A percentile compares a stretch with the other conserved stretches of the same genome.
These are phyloP conservation scores for Eutrema japonicum DNA, from an alignment of 345 rosid species.

Conservation along the genomic window DNA sequence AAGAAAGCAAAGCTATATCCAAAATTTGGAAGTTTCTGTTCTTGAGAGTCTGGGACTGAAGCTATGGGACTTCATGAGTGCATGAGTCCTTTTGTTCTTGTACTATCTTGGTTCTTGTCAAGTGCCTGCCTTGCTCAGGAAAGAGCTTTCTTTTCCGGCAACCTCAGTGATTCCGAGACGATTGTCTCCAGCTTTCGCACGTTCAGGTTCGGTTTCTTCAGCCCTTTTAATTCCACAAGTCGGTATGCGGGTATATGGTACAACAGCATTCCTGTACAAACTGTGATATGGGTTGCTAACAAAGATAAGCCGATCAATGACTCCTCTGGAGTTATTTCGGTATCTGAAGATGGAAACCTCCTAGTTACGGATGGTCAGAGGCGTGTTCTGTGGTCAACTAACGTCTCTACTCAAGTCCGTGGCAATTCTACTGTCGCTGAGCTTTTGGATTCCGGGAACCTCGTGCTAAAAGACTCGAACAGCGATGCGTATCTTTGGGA, in stretches of 20 bases:
- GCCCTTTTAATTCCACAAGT: constrained; percentile 47
- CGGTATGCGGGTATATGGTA: constrained; percentile 65
- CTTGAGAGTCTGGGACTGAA: constrained; percentile 3
- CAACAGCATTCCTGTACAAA: constrained; percentile 24
- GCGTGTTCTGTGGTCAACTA: constrained; percentile 60
- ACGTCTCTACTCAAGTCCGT: constrained; percentile 27
- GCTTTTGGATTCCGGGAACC: constrained; percentile 60
- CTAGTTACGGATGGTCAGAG: constrained; percentile 46
- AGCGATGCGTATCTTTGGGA: constrained; percentile 49
- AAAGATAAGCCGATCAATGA: constrained; percentile 52
- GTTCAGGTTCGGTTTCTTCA: constrained; percentile 63
- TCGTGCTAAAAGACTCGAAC: constrained; percentile 47
- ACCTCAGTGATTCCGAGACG: constrained; percentile 30
- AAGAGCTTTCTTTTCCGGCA: constrained; percentile 22
- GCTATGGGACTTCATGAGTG: constrained; percentile 27
- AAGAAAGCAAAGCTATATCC: neutral
- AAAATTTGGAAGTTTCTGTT: neutral
- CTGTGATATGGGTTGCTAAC: constrained; percentile 62
- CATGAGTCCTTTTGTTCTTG: constrained; percentile 19
- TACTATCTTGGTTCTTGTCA: constrained; percentile 11
- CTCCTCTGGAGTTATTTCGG: constrained; percentile 48
- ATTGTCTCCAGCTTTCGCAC: constrained; percentile 43
- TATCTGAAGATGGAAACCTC: constrained; percentile 56
- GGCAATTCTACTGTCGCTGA: constrained; percentile 45
- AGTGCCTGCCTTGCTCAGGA: constrained; percentile 31